phyloP scores from a whole-genome alignment of 352 stramenopile species.

The Phytopythium kandeliae region DNA sequence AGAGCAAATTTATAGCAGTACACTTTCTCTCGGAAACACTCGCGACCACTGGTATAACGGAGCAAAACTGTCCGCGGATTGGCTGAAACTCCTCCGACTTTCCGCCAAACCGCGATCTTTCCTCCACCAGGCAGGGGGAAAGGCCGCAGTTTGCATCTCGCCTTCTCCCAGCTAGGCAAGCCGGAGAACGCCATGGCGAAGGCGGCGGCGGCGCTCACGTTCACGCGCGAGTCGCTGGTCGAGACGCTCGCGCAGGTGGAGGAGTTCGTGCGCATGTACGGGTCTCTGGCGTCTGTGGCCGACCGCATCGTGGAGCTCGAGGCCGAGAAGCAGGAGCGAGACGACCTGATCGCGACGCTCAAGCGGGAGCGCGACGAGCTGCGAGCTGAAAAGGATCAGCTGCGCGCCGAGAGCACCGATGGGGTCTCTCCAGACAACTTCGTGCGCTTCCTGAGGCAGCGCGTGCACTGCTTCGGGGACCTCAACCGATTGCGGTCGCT shows the following conservation, averaged over 20 bases:
- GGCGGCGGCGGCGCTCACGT: not conserved
- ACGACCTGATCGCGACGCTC: not conserved
- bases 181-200: not conserved
- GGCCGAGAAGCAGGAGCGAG: not conserved
- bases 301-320: constrained; percentile 5
- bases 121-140: not conserved
- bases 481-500: not conserved
- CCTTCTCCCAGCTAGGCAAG: not conserved
- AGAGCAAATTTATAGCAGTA: not conserved
- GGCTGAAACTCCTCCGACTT: not conserved
- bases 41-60: too few relatives aligned
- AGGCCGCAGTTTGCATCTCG: not conserved
- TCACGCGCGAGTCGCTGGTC: not conserved
- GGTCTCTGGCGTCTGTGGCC: not conserved
- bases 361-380: not conserved
- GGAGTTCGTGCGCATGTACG: not conserved
- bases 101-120: not conserved
- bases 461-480: constrained; percentile 2
- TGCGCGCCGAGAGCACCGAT: not conserved
- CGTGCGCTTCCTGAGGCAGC: not conserved
- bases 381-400: not conserved
- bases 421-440: not conserved
- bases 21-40: too few relatives aligned
- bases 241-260: constrained; percentile 5
- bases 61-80: not conserved